Evolutionary conservation across 768 basidiomycete species (phyloP).

Genomic region (Psilocybe subaeruginosa): DNA sequence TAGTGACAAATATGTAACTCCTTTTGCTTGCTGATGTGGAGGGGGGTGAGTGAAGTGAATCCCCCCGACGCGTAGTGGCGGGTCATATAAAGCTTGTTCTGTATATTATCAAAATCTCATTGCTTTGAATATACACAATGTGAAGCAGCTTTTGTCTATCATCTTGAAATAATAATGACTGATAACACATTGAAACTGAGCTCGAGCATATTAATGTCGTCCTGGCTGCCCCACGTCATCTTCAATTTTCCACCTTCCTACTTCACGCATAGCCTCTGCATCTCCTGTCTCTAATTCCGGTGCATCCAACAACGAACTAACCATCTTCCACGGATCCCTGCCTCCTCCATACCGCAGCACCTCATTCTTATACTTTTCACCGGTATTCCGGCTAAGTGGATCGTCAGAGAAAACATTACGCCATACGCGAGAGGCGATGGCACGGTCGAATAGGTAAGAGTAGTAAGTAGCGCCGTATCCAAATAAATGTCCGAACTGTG

Average conservation of each 20-base stretch:
- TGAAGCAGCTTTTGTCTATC: too few species aligned
- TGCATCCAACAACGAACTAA: constrained; percentile 66
- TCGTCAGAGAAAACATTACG: constrained; percentile 66
- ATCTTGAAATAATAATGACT: too few species aligned
- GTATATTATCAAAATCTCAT: too few species aligned
- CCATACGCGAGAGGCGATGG: constrained; percentile 95
- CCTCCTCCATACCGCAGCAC: constrained; percentile 86
- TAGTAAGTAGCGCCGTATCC: constrained; percentile 99
- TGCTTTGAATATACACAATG: too few species aligned
- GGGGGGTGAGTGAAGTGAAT: too few species aligned
- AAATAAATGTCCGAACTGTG: constrained; percentile 93
- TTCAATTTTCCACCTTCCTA: constrained; percentile 88
- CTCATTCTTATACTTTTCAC: constrained; percentile 81
- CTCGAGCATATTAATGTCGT: too few species aligned
- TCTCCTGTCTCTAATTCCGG: constrained; percentile 75
- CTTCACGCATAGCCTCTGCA: constrained; percentile 82
- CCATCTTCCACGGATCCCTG: constrained; percentile 93
- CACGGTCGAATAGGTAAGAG: constrained; percentile 94
- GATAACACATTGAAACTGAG: too few species aligned
- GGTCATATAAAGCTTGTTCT: too few species aligned
- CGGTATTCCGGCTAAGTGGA: constrained; percentile 71
- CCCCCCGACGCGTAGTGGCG: too few species aligned
- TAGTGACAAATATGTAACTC: too few species aligned
- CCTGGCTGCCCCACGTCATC: constrained; percentile 69
- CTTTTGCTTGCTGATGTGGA: too few species aligned